A percentile compares a stretch with the other conserved stretches of the same genome.
phyloP scores from a whole-genome alignment of 2,329 filamentous ascomycete genomes.

The Exophiala lecanii-corni region DNA sequence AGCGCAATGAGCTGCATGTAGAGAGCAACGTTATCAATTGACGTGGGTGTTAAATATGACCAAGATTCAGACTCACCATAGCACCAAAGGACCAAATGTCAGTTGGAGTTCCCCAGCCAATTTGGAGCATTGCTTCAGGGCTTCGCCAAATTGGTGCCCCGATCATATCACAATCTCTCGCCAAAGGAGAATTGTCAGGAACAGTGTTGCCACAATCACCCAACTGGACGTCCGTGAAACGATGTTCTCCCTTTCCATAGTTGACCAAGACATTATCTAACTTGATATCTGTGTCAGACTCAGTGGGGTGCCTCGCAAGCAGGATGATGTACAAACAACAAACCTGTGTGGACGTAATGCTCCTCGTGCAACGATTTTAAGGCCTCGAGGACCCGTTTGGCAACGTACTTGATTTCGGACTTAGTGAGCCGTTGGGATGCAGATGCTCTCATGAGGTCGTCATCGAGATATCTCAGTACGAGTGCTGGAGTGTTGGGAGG shows the following conservation, averaged over 20 bases:
- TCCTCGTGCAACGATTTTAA: slow-evolving; percentile 18
- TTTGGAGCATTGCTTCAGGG: slow-evolving; percentile 26
- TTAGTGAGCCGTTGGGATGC: slow-evolving; percentile 17
- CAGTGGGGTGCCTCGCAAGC: not conserved
- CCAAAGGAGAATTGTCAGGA: too few species aligned
- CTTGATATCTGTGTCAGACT: slow-evolving; percentile 25
- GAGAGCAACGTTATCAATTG: too few species aligned
- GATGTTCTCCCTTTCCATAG: slow-evolving; percentile 13
- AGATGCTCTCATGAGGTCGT: slow-evolving; percentile 25
- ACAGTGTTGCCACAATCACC: too few species aligned
- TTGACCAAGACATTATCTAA: slow-evolving; percentile 26
- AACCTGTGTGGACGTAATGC: slow-evolving; percentile 26
- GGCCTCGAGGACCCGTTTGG: slow-evolving; percentile 10
- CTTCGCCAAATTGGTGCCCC: slow-evolving; percentile 26
- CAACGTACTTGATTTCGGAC: slow-evolving; percentile 20
- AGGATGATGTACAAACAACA: not conserved
- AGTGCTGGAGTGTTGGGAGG: slow-evolving; percentile 21
- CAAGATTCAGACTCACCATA: slow-evolving; percentile 20
- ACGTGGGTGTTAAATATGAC: too few species aligned
- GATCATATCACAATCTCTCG: too few species aligned
- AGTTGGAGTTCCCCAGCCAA: slow-evolving; percentile 27
- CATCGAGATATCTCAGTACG: slow-evolving; percentile 27
- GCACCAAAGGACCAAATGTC: slow-evolving; percentile 30
- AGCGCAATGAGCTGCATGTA: too few species aligned
- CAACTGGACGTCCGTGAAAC: slow-evolving; percentile 26